phyloP scores from a whole-genome alignment of 2,329 filamentous ascomycete genomes.

The Stenocarpella maydis region DNA sequence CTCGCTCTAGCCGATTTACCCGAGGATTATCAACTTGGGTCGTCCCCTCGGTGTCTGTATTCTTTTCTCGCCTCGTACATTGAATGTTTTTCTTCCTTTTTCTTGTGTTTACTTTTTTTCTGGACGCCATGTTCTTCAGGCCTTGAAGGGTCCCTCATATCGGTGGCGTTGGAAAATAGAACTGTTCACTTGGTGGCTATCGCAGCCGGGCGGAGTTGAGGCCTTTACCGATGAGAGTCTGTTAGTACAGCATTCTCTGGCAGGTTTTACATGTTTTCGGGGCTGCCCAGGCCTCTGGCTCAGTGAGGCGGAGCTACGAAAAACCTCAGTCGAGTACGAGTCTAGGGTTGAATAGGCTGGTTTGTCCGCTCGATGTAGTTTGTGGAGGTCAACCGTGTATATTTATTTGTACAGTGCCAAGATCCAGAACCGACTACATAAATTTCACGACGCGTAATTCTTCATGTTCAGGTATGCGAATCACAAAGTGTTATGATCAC shows the following conservation, averaged over 20 bases:
- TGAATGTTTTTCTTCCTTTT: not conserved
- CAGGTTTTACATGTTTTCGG: not conserved
- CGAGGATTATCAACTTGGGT: not conserved
- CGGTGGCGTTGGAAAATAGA: conserved; percentile 14
- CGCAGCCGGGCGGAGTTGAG: not conserved
- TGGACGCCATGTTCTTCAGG: not conserved
- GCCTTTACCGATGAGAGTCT: not conserved
- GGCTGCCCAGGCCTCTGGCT: not conserved
- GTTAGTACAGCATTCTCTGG: not conserved
- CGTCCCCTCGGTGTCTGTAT: not conserved
- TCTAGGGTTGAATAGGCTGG: not conserved
- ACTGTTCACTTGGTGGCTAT: not conserved
- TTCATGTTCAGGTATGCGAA: not conserved
- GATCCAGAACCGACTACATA: not conserved
- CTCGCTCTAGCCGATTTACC: not conserved
- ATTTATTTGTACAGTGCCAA: not conserved
- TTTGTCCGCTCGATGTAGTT: not conserved
- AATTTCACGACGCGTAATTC: not conserved
- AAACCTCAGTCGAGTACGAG: not conserved
- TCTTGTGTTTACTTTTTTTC: no score
- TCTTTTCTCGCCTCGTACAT: not conserved
- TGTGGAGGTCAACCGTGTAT: not conserved
- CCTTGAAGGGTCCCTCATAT: not conserved
- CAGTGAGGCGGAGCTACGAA: not conserved
- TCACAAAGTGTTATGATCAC: not conserved